Evolutionary conservation across 2,329 filamentous ascomycete genomes (phyloP).

Genomic region (Ophiostoma ulmi): DNA sequence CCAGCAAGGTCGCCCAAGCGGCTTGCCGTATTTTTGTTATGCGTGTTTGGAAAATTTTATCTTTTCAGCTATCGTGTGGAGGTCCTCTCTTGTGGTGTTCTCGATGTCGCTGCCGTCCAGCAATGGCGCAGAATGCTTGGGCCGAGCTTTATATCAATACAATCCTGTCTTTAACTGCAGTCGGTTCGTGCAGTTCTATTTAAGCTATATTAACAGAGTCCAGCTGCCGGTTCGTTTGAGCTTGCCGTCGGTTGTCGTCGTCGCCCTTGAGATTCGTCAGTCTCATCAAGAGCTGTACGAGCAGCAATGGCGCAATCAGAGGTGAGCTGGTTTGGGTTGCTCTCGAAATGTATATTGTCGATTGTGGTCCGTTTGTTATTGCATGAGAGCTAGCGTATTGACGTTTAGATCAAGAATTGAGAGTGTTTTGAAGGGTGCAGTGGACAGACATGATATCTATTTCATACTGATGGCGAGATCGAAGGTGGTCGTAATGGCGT

Average conservation of each 20-base stretch:
- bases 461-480: constrained; percentile 2
- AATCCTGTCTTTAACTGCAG: too few species aligned
- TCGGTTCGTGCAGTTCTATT: too few species aligned
- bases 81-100: not conserved
- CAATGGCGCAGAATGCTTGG: not conserved
- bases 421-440: not conserved
- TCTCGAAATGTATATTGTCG: not conserved
- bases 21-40: not conserved
- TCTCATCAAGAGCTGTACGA: not conserved
- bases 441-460: not conserved
- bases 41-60: not conserved
- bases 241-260: not conserved
- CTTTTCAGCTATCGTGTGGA: not conserved
- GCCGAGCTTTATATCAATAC: too few species aligned
- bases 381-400: not conserved
- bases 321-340: not conserved
- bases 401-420: not conserved
- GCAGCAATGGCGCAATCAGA: not conserved
- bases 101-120: not conserved
- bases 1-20: not conserved
- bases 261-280: not conserved
- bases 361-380: not conserved
- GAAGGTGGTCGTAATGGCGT: constrained; percentile 5
- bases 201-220: not conserved
- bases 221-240: not conserved